Evolutionary conservation across 768 basidiomycete genomes (phyloP).

Genomic region (Tricholoma hemisulphureum): DNA sequence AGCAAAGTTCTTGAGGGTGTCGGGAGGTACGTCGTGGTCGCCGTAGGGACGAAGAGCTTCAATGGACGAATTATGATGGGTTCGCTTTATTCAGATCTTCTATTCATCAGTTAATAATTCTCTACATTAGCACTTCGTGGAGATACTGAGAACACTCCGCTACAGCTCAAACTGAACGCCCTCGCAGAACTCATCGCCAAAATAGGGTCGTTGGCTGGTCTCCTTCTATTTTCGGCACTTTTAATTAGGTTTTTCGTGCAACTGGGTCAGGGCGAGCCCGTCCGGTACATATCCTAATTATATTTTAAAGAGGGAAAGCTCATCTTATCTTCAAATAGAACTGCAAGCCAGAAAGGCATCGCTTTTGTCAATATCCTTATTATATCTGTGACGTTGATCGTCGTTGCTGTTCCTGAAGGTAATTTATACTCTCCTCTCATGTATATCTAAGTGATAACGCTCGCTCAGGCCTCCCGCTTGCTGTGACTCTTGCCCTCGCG

Average conservation of each 20-base stretch:
- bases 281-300: slow-evolving; percentile 40
- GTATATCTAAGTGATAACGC: slow-evolving; percentile 3
- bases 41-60: slow-evolving; percentile 90
- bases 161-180: slow-evolving; percentile 89
- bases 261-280: slow-evolving; percentile 59
- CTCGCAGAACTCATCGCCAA: slow-evolving; percentile 97
- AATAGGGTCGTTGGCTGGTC: slow-evolving; percentile 78
- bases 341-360: slow-evolving; percentile 80
- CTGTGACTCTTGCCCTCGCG: slow-evolving; percentile 93
- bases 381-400: slow-evolving; percentile 82
- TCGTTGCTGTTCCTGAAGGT: slow-evolving; percentile 51
- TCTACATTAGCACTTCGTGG: slow-evolving; percentile 68
- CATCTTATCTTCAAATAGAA: slow-evolving; percentile 35
- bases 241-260: slow-evolving; percentile 97
- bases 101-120: slow-evolving; percentile 5
- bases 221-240: slow-evolving; percentile 75
- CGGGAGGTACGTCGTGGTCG: slow-evolving; percentile 88
- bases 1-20: slow-evolving; percentile 94
- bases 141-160: slow-evolving; percentile 85
- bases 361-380: slow-evolving; percentile 91
- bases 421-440: slow-evolving; percentile 1
- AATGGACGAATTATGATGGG: slow-evolving; percentile 99
- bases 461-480: slow-evolving; percentile 77
- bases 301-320: background rate
- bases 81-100: slow-evolving; percentile 37